Conservation (phyloP, 805 yeast species). For the Saccharomycopsis amapae region DNA sequence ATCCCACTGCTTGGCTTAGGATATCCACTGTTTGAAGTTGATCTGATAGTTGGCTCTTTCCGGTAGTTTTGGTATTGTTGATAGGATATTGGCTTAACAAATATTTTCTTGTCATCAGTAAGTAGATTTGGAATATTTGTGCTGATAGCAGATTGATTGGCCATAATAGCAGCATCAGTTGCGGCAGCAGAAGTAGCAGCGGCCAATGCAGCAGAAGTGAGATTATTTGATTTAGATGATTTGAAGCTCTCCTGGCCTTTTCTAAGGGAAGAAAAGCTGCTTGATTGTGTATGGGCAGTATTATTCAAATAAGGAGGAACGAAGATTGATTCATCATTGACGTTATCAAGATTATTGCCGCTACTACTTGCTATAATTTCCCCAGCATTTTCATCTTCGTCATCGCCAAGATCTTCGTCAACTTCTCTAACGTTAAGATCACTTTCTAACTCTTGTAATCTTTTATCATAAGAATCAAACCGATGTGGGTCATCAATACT, state of each 20-base stretch:
- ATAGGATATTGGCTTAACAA: constrained; percentile 4
- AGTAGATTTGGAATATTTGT: constrained; percentile 4
- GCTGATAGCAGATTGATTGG: background rate
- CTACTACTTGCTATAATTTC: background rate
- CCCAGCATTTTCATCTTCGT: constrained; percentile 8
- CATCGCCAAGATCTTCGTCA: constrained; percentile 14
- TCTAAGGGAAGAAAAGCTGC: constrained; percentile 14
- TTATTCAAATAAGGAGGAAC: constrained; percentile 22
- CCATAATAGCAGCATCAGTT: constrained; percentile 7
- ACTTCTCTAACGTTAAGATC: constrained; percentile 1
- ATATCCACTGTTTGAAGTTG: constrained; percentile 9
- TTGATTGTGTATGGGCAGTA: constrained; percentile 18
- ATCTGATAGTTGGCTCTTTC: constrained; percentile 5
- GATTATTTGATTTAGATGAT: constrained; percentile 14
- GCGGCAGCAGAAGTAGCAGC: constrained; percentile 19
- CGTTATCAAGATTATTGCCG: background rate
- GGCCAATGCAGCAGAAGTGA: constrained; percentile 12
- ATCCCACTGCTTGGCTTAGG: constrained; percentile 2
- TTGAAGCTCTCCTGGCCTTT: constrained; percentile 19
- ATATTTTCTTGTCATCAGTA: constrained; percentile 6
- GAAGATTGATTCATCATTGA: constrained; percentile 11
- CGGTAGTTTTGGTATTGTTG: background rate
- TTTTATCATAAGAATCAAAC: constrained; percentile 17
- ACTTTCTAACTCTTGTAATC: constrained; percentile 14
- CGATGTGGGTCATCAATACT: constrained; percentile 4